A percentile compares a stretch with the other conserved stretches of the same genome.
These are phyloP conservation scores for Excoecaria agallocha DNA, from an alignment of 345 rosid genomes.

Conservation along the genomic window DNA sequence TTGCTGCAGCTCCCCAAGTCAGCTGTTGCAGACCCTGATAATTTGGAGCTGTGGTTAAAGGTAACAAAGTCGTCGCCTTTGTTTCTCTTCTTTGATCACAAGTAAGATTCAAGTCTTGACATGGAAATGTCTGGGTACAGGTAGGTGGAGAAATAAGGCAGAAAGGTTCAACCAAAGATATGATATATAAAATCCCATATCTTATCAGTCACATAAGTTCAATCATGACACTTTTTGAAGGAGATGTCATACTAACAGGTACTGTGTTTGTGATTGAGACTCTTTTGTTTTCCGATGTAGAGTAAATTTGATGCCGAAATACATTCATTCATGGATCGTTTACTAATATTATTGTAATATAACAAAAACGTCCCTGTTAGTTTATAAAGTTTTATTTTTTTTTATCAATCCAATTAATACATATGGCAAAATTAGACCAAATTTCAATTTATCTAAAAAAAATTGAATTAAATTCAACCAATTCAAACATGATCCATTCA, in stretches of 20 bases:
- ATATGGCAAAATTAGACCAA: too few species aligned
- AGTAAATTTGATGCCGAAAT: too few species aligned
- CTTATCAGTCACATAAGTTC: conserved; percentile 89
- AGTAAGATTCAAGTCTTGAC: too few species aligned
- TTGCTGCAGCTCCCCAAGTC: conserved; percentile 58
- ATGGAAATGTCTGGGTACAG: conserved; percentile 36
- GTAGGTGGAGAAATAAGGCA: conserved; percentile 77
- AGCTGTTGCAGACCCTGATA: conserved; percentile 60
- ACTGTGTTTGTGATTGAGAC: conserved; percentile 11
- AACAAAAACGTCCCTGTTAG: too few species aligned
- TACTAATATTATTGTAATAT: too few species aligned
- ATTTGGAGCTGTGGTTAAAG: conserved; percentile 90
- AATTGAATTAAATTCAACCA: too few species aligned
- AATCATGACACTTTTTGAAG: conserved; percentile 82
- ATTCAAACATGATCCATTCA: too few species aligned
- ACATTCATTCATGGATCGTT: too few species aligned
- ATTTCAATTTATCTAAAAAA: too few species aligned
- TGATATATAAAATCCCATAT: conserved; percentile 80
- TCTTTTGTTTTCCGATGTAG: background rate
- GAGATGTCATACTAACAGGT: conserved; percentile 91
- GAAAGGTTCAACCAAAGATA: conserved; percentile 78
- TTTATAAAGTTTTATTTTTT: too few species aligned
- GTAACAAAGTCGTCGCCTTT: conserved; percentile 33
- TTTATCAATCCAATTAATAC: too few species aligned
- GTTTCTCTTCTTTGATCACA: conserved; percentile 2